These are phyloP conservation scores for Talaromyces sp. DNA, from an alignment of 2,329 filamentous ascomycete species.

Conservation along the genomic window DNA sequence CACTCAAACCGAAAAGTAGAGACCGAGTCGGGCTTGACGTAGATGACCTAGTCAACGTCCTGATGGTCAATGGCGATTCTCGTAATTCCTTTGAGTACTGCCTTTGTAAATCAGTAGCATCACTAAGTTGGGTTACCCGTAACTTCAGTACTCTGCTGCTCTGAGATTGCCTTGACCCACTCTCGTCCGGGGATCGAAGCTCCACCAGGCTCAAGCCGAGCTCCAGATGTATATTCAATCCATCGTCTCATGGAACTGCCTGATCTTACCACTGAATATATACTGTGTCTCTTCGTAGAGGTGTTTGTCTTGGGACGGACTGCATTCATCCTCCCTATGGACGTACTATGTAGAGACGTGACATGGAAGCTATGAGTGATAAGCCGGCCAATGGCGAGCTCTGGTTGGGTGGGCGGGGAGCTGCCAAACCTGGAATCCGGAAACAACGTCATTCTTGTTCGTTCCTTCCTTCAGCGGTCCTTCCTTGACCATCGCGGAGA, in stretches of 20 bases:
- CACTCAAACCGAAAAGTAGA: neutral
- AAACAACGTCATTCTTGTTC: slow-evolving; percentile 15
- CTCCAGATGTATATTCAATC: no score
- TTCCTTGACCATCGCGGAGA: no score
- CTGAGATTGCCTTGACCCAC: neutral
- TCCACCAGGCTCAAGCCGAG: neutral
- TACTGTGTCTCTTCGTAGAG: neutral
- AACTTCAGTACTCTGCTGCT: neutral
- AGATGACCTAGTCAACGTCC: neutral
- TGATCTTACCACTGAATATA: no score
- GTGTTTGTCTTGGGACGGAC: no score
- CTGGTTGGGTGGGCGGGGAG: slow-evolving; percentile 9
- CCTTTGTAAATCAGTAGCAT: neutral
- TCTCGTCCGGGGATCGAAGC: neutral
- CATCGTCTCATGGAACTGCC: no score
- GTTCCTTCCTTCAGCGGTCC: neutral
- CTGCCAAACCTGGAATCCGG: slow-evolving; percentile 10
- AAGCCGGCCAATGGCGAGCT: neutral
- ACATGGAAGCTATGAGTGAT: neutral
- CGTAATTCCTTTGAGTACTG: neutral
- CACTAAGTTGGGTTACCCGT: neutral
- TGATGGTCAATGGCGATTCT: neutral
- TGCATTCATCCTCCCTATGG: neutral
- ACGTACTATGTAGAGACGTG: neutral
- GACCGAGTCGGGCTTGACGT: neutral